Base-by-base conservation (phyloP, 2,329 filamentous ascomycete genomes). In the Trichothecium sympodiale region DNA sequence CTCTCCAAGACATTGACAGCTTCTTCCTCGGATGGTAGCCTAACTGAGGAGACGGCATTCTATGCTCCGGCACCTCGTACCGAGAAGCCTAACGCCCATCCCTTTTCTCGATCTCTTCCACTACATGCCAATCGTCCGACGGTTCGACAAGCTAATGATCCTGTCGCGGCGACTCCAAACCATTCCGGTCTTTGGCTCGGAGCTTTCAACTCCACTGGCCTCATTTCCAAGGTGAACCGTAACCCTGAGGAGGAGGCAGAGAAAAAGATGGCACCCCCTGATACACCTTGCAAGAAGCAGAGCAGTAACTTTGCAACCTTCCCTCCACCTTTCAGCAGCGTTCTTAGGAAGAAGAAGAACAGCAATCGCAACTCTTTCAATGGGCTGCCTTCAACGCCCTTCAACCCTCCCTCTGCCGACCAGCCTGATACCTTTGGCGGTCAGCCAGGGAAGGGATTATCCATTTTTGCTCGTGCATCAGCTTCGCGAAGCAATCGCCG, bases 141-240 rank as follows among this genome's bases (percentile, higher is more conserved):
- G 2, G 43, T 45, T 10, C 52, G 54, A 12, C 35, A 53, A 14
- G 23, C 38, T 14, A 47, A 50, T 35, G 57, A 60, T 14, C 45
- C 51, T 17, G 46, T 43, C 29, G 46, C 57, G 34, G 55, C 47
- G 38, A 45, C 81, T 69, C 29, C 83, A 65, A 54, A 46, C 34
- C 55, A 53, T 8, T 43, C 49, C 1, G 49, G 51, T 7, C 86
- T 88, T 16, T 71, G 83, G 38, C 80, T 83, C 23, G 78, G 83
- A 29, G 87, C 87, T 6, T 95, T 95, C 59, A 87, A 86, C 67
- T 96, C 91, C 2, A 96, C 91, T 1, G 88, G 89, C 2, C 65
- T 98, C 18, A 81, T 98, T 36, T 95, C 91, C 9, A 98, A 98
- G 62, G 84, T 93, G 57, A 93, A 91, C 51, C 80, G 84, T 38